Conservation (phyloP, 2,329 filamentous ascomycete species). For the Talaromyces sp. region DNA sequence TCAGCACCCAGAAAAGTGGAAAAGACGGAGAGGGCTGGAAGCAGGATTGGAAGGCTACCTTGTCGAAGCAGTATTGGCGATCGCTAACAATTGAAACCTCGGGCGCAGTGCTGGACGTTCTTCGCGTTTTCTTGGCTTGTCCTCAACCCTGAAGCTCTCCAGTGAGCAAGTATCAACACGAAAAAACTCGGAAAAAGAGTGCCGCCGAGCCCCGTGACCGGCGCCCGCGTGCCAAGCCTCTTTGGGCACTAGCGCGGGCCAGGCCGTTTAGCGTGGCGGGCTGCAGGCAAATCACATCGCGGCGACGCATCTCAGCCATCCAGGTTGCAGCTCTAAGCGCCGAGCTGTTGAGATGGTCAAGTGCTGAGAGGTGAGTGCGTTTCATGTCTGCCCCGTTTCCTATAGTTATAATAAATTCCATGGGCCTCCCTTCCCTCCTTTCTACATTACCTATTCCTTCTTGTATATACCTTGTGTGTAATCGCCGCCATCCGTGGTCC, state of each 20-base stretch:
- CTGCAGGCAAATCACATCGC: slow-evolving; percentile 10
- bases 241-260: not conserved
- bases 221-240: not conserved
- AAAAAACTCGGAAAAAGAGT: slow-evolving; percentile 6
- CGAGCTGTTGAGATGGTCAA: slow-evolving; percentile 1
- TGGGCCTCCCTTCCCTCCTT: not conserved
- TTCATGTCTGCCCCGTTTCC: not conserved
- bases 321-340: slow-evolving; percentile 11
- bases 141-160: not conserved
- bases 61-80: not conserved
- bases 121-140: not conserved
- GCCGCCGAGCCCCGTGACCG: not conserved
- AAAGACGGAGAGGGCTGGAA: not conserved
- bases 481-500: not conserved
- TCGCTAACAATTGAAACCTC: not conserved
- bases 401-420: not conserved
- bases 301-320: slow-evolving; percentile 3
- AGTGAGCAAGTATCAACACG: not conserved
- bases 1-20: not conserved
- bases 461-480: not conserved
- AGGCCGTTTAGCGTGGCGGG: not conserved
- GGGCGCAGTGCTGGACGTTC: not conserved
- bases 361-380: slow-evolving; percentile 4
- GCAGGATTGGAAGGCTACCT: not conserved
- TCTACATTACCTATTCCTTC: slow-evolving; percentile 6